Percentiles rank a stretch among this genome's conserved stretches.
Conservation (phyloP, 202 grass and related monocot species). For the Bolboschoenoplectus hybrid region DNA sequence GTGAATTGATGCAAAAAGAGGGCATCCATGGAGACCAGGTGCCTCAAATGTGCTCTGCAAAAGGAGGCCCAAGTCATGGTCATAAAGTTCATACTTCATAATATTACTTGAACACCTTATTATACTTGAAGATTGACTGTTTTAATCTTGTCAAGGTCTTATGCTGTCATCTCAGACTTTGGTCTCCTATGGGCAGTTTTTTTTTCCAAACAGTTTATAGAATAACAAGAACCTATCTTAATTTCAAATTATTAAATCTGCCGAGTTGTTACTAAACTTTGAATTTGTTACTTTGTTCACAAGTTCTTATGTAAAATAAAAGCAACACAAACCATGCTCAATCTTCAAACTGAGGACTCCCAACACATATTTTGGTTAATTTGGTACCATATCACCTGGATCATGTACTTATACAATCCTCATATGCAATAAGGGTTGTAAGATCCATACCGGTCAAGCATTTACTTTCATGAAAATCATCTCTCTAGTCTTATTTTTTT, state of each 20-base stretch:
- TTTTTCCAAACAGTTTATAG: not conserved
- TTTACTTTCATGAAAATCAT: constrained; percentile 10
- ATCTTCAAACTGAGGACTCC: not conserved
- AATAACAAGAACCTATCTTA: not conserved
- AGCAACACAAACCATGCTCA: not conserved
- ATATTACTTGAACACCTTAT: not conserved
- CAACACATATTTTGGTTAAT: not conserved
- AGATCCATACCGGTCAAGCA: constrained; percentile 21
- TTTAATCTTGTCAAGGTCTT: not conserved
- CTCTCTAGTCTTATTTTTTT: not conserved
- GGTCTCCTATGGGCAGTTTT: not conserved
- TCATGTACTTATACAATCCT: not conserved
- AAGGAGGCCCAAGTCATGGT: not conserved
- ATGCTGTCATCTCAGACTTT: not conserved
- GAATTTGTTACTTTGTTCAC: not conserved
- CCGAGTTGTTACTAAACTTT: not conserved
- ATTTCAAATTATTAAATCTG: not conserved
- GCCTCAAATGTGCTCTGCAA: too few species aligned
- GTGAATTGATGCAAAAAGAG: not conserved
- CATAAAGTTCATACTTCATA: not conserved
- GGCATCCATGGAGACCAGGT: too few species aligned
- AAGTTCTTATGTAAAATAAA: not conserved
- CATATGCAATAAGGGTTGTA: not conserved
- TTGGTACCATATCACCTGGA: not conserved
- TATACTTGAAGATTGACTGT: not conserved